phyloP scores from a whole-genome alignment of 345 rosid species.

The Leavenworthia alabamica region DNA sequence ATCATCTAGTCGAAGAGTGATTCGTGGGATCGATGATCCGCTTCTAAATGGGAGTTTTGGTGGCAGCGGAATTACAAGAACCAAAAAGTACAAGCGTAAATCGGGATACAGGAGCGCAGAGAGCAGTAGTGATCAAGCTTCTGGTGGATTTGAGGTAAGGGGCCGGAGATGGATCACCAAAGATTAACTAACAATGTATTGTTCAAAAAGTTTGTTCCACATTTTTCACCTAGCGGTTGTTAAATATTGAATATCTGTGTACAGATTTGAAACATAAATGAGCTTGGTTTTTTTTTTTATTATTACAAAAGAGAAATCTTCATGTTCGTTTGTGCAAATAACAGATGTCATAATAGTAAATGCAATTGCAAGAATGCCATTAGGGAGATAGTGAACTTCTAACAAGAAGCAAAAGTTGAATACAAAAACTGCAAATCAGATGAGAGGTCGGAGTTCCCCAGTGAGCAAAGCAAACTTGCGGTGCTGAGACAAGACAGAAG shows the following conservation, averaged over 20 bases:
- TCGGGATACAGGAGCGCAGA: slow-evolving; percentile 91
- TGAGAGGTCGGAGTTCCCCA: slow-evolving; percentile 61
- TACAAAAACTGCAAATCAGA: slow-evolving; percentile 15
- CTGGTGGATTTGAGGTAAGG: slow-evolving; percentile 57
- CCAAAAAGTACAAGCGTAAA: slow-evolving; percentile 63
- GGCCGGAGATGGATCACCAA: slow-evolving; percentile 83
- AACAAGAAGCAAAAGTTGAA: neutral
- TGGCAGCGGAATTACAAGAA: slow-evolving; percentile 60
- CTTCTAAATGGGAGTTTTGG: slow-evolving; percentile 83
- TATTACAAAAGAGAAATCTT: slow-evolving; percentile 13
- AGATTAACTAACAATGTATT: slow-evolving; percentile 39
- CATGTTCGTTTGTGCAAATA: no score
- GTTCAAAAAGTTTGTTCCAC: neutral
- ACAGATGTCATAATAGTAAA: neutral
- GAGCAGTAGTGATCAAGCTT: slow-evolving; percentile 86
- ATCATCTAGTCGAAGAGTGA: slow-evolving; percentile 59
- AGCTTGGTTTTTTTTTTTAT: slow-evolving; percentile 12
- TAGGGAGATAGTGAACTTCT: neutral
- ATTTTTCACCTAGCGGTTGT: slow-evolving; percentile 21
- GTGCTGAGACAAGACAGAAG: slow-evolving; percentile 68
- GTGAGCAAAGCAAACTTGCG: slow-evolving; percentile 64
- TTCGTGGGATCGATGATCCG: slow-evolving; percentile 93
- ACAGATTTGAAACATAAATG: slow-evolving; percentile 24
- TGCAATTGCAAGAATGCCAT: neutral
- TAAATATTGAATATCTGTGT: slow-evolving; percentile 23